Conservation (phyloP, 306 rosid genomes). For the Fragaria nilgerrensis region DNA sequence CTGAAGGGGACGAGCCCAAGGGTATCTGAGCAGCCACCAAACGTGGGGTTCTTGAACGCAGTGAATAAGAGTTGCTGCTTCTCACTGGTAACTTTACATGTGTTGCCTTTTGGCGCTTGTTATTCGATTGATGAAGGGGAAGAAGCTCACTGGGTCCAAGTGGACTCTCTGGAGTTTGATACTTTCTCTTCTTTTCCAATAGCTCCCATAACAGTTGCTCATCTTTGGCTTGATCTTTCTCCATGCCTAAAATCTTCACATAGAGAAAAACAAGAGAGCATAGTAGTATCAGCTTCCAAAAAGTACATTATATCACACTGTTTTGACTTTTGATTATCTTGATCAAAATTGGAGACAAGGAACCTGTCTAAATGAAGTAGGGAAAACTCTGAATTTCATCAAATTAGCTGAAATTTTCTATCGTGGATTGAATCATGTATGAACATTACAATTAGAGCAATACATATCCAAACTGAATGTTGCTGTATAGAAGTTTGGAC, state of each 20-base stretch:
- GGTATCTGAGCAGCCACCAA: slow-evolving; percentile 7
- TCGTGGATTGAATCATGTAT: not conserved
- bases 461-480: not conserved
- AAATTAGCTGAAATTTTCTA: not conserved
- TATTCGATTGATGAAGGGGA: not conserved
- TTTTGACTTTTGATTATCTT: not conserved
- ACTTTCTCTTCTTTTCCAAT: slow-evolving; percentile 6
- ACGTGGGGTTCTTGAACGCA: not conserved
- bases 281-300: not conserved
- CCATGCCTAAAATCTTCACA: not conserved
- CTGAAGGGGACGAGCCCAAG: slow-evolving; percentile 16
- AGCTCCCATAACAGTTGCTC: slow-evolving; percentile 16
- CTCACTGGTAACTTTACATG: not conserved
- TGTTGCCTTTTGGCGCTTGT: slow-evolving; percentile 12
- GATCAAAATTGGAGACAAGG: not conserved
- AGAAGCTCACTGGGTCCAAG: not conserved
- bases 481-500: not conserved
- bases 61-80: not conserved
- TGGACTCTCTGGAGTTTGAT: slow-evolving; percentile 6
- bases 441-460: not conserved
- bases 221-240: slow-evolving; percentile 15
- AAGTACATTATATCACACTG: not conserved
- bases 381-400: not conserved
- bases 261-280: not conserved
- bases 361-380: not conserved